phyloP scores from a whole-genome alignment of 495 filamentous ascomycete genomes.

The Rhizodiscina lignyota region DNA sequence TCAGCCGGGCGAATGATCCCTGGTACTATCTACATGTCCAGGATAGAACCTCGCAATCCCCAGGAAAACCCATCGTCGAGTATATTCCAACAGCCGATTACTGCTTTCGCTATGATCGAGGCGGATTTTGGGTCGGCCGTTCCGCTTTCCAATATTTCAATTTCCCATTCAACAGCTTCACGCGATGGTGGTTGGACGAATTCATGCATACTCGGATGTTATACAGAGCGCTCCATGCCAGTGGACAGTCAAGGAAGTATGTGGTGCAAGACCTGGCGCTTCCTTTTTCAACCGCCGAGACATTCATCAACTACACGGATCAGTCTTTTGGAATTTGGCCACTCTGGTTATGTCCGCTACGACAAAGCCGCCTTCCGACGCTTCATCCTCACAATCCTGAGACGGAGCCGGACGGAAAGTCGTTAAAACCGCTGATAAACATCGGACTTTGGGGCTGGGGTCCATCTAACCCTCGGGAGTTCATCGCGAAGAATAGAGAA shows the following conservation, averaged over 20 bases:
- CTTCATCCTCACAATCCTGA: constrained; percentile 29
- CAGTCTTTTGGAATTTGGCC: constrained; percentile 33
- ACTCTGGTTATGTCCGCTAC: constrained; percentile 42
- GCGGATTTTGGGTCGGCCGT: constrained; percentile 40
- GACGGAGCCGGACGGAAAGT: background rate
- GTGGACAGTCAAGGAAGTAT: constrained; percentile 27
- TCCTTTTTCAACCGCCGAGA: constrained; percentile 25
- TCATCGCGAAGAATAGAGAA: constrained; percentile 40
- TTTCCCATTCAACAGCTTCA: constrained; percentile 35
- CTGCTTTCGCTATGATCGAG: constrained; percentile 47
- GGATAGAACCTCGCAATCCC: too few relatives aligned
- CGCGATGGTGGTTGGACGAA: constrained; percentile 41
- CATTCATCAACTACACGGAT: constrained; percentile 32
- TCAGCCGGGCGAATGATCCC: constrained; percentile 12
- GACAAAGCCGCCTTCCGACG: constrained; percentile 22
- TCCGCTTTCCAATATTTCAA: constrained; percentile 38
- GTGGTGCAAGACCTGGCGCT: constrained; percentile 43
- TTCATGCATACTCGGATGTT: constrained; percentile 49
- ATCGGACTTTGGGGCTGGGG: constrained; percentile 41
- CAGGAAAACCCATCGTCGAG: too few relatives aligned
- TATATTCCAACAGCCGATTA: too few relatives aligned
- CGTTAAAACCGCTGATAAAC: too few relatives aligned
- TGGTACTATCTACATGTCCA: constrained; percentile 20
- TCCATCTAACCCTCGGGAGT: constrained; percentile 25
- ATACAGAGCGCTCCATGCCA: constrained; percentile 38